Base-by-base conservation (phyloP, 495 filamentous ascomycete genomes). In the Trichoderma virens region DNA sequence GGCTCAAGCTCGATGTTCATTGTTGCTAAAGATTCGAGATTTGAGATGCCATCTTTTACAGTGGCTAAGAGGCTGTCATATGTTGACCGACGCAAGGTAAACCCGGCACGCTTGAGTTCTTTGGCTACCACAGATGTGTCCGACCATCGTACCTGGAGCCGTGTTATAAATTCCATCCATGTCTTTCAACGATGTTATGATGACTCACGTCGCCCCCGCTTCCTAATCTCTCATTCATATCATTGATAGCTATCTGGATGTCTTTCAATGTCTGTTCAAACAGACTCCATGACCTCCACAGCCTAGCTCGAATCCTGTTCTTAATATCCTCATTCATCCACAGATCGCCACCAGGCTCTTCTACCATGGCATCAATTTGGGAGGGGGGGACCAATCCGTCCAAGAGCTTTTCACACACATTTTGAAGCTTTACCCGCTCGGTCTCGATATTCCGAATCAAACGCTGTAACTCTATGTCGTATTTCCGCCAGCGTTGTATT, bases 321-420 rank as follows among this genome's bases (percentile, higher is more conserved):
- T 66, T 25, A 2, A 69, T 65, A 2, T 70, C 65, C 13, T 67
- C 32, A 5, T 70, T 65, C 23, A 43, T 60, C 66, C 71, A 70
- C 1, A 68, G 34, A 5, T n/a, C 41, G 1, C 72, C 70, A 14
- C 64, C 60, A 16, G 74, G 71, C 27, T 70, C 31, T 16, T 65
- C 41, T 41, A 75, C 65, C 70, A 76, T 70, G 14, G 47, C 39
- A 28, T 70, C 68, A 3, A 76, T 66, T 20, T 67, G 20, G 5
- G 62, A 28, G 7, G 63, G 64, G 0, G 69, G 67, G 2, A 70
- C 70, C 1, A 76, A 63, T 2, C 68, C 72, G 20, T 60, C 51
- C 1, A 76, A 63, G 0, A 75, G 70, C 23, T 70, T 71, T 38
- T 80, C 75, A 63, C 63, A 71, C 7, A 70, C 67, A 39, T 74